A percentile compares a stretch with the other conserved stretches of the same genome.
These are phyloP conservation scores for Fomitopsis pulvina DNA, from an alignment of 768 basidiomycete genomes.

Conservation along the genomic window DNA sequence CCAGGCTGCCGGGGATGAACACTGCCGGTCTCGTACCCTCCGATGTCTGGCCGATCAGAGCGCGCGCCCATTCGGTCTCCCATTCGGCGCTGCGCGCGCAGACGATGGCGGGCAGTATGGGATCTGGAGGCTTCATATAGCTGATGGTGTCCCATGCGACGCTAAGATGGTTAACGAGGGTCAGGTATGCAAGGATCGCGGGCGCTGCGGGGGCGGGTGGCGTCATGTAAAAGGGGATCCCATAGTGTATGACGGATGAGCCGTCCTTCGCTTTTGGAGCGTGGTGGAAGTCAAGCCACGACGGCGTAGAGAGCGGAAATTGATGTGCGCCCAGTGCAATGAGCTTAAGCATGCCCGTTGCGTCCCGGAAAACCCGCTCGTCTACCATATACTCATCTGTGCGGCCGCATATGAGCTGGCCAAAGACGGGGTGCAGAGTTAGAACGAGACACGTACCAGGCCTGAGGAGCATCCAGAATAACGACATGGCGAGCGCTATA, in stretches of 20 bases:
- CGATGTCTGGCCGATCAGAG: constrained; percentile 36
- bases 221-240: constrained; percentile 31
- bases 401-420: background rate
- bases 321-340: constrained; percentile 64
- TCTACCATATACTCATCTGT: constrained; percentile 45
- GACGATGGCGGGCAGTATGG: constrained; percentile 13
- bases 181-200: constrained; percentile 66
- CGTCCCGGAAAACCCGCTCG: constrained; percentile 35
- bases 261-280: constrained; percentile 11
- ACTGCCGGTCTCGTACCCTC: constrained; percentile 32
- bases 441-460: constrained; percentile 39
- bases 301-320: constrained; percentile 53
- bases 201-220: constrained; percentile 62
- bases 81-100: constrained; percentile 43
- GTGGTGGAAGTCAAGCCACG: constrained; percentile 55
- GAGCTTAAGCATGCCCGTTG: constrained; percentile 46
- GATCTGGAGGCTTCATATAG: constrained; percentile 21
- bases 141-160: constrained; percentile 17
- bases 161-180: constrained; percentile 32
- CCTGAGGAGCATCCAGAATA: constrained; percentile 67
- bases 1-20: constrained; percentile 61
- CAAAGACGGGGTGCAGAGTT: background rate
- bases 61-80: constrained; percentile 61
- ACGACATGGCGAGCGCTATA: constrained; percentile 66
- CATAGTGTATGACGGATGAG: constrained; percentile 14